These are phyloP conservation scores for Sporothrix brasiliensis DNA, from an alignment of 2,329 filamentous ascomycete genomes.

Conservation along the genomic window DNA sequence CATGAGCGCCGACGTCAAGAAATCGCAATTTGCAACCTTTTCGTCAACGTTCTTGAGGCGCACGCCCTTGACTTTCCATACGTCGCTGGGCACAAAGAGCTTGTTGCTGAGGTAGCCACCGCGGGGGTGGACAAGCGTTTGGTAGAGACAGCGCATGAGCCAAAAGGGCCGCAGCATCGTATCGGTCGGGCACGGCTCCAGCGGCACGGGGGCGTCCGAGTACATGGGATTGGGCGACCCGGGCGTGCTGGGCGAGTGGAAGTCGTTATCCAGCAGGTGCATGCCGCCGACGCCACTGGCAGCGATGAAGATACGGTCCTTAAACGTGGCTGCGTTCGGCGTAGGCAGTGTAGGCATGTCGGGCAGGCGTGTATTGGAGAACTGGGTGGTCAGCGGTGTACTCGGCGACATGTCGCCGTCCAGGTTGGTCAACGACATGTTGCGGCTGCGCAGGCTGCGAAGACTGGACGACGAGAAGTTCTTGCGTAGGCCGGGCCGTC, in stretches of 20 bases:
- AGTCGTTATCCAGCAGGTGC: conserved; percentile 81
- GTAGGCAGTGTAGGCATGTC: conserved; percentile 68
- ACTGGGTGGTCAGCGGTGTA: conserved; percentile 73
- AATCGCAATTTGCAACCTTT: conserved; percentile 88
- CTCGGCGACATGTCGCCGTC: conserved; percentile 71
- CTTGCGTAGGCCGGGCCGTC: conserved; percentile 59
- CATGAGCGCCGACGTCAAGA: conserved; percentile 82
- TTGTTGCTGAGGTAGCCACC: conserved; percentile 91
- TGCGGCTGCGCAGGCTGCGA: conserved; percentile 72
- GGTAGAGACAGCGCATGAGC: conserved; percentile 93
- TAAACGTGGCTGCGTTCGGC: conserved; percentile 64
- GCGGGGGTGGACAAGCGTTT: conserved; percentile 86
- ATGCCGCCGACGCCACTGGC: conserved; percentile 67
- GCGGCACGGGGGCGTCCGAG: conserved; percentile 69
- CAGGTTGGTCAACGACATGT: conserved; percentile 66
- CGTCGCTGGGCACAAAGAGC: conserved; percentile 87
- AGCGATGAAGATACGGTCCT: conserved; percentile 56
- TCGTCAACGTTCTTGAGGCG: conserved; percentile 91
- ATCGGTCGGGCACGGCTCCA: conserved; percentile 91
- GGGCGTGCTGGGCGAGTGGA: conserved; percentile 68
- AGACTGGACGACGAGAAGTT: conserved; percentile 72
- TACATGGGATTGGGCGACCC: conserved; percentile 65
- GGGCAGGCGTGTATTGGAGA: conserved; percentile 56
- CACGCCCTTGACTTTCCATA: conserved; percentile 91
- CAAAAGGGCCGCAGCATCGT: conserved; percentile 92